These are phyloP conservation scores for Boletus edulis DNA, from an alignment of 768 basidiomycete species.

Conservation along the genomic window DNA sequence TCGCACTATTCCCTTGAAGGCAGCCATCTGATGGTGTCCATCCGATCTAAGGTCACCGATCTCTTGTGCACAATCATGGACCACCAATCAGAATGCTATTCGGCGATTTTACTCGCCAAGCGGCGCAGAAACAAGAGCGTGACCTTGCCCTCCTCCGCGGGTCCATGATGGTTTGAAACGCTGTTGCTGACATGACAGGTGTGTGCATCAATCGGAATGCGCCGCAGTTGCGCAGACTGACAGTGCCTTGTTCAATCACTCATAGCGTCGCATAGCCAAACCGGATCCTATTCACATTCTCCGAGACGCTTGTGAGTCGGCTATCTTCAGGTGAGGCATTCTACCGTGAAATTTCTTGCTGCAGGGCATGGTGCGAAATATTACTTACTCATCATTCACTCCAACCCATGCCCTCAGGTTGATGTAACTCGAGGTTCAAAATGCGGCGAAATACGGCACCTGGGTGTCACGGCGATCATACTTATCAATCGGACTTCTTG, in stretches of 20 bases:
- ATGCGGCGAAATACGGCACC: constrained; percentile 12
- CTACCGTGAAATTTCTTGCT: neutral
- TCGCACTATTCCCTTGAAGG: constrained; percentile 14
- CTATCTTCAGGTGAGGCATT: neutral
- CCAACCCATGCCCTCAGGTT: constrained; percentile 2
- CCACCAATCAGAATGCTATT: neutral
- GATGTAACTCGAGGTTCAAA: constrained; percentile 14
- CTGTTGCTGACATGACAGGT: constrained; percentile 10
- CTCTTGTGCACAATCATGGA: neutral
- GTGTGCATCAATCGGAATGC: neutral
- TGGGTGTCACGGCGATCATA: constrained; percentile 23
- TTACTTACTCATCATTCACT: neutral
- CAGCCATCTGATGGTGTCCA: constrained; percentile 14
- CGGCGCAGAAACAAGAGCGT: constrained; percentile 1
- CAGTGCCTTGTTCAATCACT: neutral
- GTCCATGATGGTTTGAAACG: constrained; percentile 22
- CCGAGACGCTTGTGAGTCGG: neutral
- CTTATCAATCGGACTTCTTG: constrained; percentile 17
- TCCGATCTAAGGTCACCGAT: constrained; percentile 23
- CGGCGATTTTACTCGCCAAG: constrained; percentile 4
- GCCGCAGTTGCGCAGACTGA: neutral
- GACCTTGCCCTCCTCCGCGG: constrained; percentile 24
- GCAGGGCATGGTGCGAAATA: neutral
- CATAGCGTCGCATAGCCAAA: neutral
- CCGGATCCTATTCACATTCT: neutral